Conservation (phyloP, 495 filamentous ascomycete genomes). For the Penicillium argentinense region DNA sequence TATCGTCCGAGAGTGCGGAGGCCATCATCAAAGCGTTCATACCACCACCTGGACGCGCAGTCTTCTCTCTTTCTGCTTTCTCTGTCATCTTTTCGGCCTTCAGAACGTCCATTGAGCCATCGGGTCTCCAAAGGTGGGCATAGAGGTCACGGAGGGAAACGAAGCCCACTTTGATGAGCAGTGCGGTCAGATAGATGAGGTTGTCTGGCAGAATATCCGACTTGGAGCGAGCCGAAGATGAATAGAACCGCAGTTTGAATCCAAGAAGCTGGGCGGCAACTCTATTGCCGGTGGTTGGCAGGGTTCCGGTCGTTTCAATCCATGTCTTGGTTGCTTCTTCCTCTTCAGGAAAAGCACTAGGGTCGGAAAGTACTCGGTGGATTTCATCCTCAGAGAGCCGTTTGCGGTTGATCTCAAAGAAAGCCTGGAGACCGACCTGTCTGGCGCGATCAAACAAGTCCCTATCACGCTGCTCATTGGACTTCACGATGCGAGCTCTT, state of each 20-base stretch:
- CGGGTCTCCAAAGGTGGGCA: slow-evolving; percentile 84
- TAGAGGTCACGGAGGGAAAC: slow-evolving; percentile 93
- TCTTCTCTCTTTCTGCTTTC: slow-evolving; percentile 72
- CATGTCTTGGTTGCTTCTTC: slow-evolving; percentile 60
- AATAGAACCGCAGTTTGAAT: slow-evolving; percentile 97
- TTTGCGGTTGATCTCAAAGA: slow-evolving; percentile 78
- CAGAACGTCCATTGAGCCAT: slow-evolving; percentile 75
- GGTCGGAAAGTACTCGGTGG: slow-evolving; percentile 44
- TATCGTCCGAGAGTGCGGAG: slow-evolving; percentile 84
- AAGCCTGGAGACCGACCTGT: slow-evolving; percentile 73
- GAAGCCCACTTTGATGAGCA: slow-evolving; percentile 96
- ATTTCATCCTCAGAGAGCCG: slow-evolving; percentile 50
- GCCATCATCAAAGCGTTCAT: slow-evolving; percentile 89
- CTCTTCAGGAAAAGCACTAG: slow-evolving; percentile 39
- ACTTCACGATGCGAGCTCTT: slow-evolving; percentile 45
- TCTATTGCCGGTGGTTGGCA: slow-evolving; percentile 81
- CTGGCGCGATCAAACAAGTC: slow-evolving; percentile 82
- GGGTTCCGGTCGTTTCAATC: slow-evolving; percentile 74
- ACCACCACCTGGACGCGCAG: slow-evolving; percentile 61
- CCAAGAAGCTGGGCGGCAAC: slow-evolving; percentile 93
- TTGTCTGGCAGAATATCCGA: slow-evolving; percentile 81
- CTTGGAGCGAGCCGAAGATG: slow-evolving; percentile 63
- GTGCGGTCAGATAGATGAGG: slow-evolving; percentile 82
- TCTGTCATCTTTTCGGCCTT: slow-evolving; percentile 68
- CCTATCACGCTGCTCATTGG: slow-evolving; percentile 63